phyloP scores from a whole-genome alignment of 192 early-diverging fungal genomes.

The Entomortierella lignicola region DNA sequence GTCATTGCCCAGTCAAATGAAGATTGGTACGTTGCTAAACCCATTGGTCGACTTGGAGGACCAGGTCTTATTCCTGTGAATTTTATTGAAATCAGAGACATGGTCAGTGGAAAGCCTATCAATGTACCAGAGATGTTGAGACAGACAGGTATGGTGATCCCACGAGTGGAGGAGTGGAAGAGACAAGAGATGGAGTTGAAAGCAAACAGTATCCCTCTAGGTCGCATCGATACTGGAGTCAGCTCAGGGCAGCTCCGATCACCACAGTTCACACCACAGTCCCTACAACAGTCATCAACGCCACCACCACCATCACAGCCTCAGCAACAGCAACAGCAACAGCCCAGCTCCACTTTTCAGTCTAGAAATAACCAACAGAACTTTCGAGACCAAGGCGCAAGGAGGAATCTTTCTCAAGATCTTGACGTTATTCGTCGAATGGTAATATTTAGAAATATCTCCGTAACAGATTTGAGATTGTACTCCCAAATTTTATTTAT shows the following conservation, averaged over 20 bases:
- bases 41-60: constrained; percentile 67
- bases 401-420: constrained; percentile 28
- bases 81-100: constrained; percentile 80
- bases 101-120: constrained; percentile 70
- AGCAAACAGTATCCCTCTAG: constrained; percentile 57
- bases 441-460: constrained; percentile 12
- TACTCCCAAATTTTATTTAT: too few relatives aligned
- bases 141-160: constrained; percentile 67
- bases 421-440: constrained; percentile 30
- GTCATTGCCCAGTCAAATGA: constrained; percentile 82
- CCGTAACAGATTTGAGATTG: background rate
- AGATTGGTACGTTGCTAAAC: constrained; percentile 84
- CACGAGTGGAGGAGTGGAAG: constrained; percentile 74
- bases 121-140: constrained; percentile 73
- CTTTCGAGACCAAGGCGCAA: background rate
- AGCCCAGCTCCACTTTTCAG: background rate
- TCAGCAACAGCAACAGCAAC: constrained; percentile 21
- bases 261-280: constrained; percentile 15
- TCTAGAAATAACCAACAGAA: constrained; percentile 36
- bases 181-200: constrained; percentile 68
- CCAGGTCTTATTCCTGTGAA: constrained; percentile 83
- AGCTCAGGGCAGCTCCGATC: background rate
- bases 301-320: constrained; percentile 22
- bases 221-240: constrained; percentile 51
- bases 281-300: constrained; percentile 22